Evolutionary conservation across 1,139 yeast genomes (phyloP).

Genomic region (Geotrichum histeridarum): DNA sequence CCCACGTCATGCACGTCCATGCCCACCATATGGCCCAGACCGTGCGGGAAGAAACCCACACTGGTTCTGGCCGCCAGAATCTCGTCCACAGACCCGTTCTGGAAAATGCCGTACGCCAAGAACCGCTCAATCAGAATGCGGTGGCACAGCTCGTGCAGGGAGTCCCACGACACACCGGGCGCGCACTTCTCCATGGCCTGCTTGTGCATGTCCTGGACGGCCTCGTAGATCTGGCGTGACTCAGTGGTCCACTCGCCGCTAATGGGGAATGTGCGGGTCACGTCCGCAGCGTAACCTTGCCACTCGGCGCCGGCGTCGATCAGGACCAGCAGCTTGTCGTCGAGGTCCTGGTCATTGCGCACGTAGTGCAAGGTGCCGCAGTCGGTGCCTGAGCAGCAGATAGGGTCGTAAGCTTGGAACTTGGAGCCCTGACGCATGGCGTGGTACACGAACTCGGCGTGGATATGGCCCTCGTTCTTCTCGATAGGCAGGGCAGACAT

Average conservation of each 20-base stretch:
- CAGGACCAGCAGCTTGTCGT: constrained; percentile 56
- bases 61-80: constrained; percentile 65
- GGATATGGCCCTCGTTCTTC: constrained; percentile 81
- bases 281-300: constrained; percentile 88
- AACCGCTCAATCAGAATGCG: constrained; percentile 67
- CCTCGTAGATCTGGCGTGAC: constrained; percentile 71
- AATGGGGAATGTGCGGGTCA: constrained; percentile 91
- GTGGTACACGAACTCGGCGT: constrained; percentile 92
- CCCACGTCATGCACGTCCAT: constrained; percentile 96
- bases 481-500: constrained; percentile 91
- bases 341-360: constrained; percentile 64
- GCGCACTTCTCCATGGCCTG: constrained; percentile 62
- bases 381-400: constrained; percentile 88
- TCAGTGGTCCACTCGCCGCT: constrained; percentile 86
- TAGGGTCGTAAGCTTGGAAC: constrained; percentile 84
- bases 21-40: constrained; percentile 88
- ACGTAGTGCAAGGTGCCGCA: constrained; percentile 90
- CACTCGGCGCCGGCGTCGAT: constrained; percentile 98
- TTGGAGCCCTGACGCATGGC: constrained; percentile 92
- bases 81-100: constrained; percentile 58
- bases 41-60: constrained; percentile 87
- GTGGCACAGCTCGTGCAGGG: constrained; percentile 75
- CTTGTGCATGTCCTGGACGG: constrained; percentile 80
- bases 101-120: constrained; percentile 70
- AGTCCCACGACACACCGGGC: constrained; percentile 86